Base-by-base conservation (phyloP, 176 grass and related monocot genomes). In the Triticum timopheevii region DNA sequence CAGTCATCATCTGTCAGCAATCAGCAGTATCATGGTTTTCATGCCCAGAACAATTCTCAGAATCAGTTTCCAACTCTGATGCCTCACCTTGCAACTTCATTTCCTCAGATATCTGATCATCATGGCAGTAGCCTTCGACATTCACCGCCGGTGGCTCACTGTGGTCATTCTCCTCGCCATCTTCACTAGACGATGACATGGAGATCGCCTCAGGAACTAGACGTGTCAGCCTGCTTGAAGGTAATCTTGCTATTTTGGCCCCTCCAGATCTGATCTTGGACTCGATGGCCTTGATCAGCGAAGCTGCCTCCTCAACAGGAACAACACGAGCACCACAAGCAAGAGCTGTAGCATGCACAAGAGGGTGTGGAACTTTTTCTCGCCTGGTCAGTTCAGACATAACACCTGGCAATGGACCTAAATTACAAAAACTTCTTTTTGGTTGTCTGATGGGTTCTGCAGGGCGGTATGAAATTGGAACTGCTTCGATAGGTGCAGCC, bases 311-410 rank as follows among this genome's bases (percentile, higher is more conserved):
- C 76, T 90, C 86, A 20, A 76, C 75, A 39, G 95, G 89, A 20
- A 97, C 79, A 50, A 91, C 58, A 64, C 95, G 92, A 8, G 95
- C 95, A 66, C 95, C 95, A 75, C 93, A 97, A 70, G 95, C 89
- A 86, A 97, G 63, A 61, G 95, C 95, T 69, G 95, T 97, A 54
- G 89, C 95, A 88, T 95, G 93, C 40, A 97, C 87, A 47, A 89
- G 54, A 86, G 90, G 40, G 39, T 89, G 81, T 9, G 84, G 69
- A 58, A 58, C 82, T 58, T 59, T 81, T 25, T 36, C 59, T 79
- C 13, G 84, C 83, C 78, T 85, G 28, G 76, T 83, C 82, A 28
- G 76, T 61, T 89, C 81, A 67, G 83, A 84, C 27, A 56, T 30
- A 78, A 13, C 61, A 81, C 61, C 74, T 23, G 67, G 58, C 15